phyloP scores from a whole-genome alignment of 2,329 filamentous ascomycete genomes.

The Colletotrichum eleusines region DNA sequence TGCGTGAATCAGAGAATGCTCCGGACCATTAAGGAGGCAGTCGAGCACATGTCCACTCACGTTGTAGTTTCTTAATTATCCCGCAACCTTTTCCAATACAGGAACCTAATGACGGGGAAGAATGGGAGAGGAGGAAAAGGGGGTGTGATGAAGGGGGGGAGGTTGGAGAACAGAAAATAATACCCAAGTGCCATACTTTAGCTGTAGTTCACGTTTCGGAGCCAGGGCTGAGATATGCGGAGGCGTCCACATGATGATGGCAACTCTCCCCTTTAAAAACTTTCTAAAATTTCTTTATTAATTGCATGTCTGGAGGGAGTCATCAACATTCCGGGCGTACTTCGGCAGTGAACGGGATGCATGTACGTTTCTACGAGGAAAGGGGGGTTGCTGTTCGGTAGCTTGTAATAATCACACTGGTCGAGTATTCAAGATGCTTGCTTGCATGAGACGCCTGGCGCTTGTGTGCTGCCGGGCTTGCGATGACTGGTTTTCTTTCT shows the following conservation, averaged over 20 bases:
- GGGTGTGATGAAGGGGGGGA: no score
- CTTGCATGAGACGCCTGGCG: neutral
- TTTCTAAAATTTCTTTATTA: neutral
- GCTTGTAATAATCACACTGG: neutral
- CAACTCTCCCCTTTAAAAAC: neutral
- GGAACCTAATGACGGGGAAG: neutral
- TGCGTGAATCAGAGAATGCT: slow-evolving; percentile 73
- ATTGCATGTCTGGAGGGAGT: neutral
- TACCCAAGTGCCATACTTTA: slow-evolving; percentile 16
- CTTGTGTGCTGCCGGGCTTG: neutral
- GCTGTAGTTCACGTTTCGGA: neutral
- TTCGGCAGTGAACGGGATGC: neutral
- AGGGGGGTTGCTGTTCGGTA: neutral
- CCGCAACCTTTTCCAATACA: neutral
- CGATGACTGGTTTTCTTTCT: neutral
- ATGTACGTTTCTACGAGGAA: neutral
- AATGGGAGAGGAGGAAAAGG: neutral
- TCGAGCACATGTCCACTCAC: slow-evolving; percentile 72
- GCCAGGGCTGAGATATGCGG: neutral
- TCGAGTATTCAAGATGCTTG: neutral
- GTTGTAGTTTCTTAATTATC: slow-evolving; percentile 62
- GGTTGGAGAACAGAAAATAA: slow-evolving; percentile 10
- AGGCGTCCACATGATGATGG: neutral
- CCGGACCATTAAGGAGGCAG: slow-evolving; percentile 70
- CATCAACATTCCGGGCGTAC: neutral